Conservation (phyloP, 1,284 basidiomycete genomes). For the Cystobasidiaceae sp. region DNA sequence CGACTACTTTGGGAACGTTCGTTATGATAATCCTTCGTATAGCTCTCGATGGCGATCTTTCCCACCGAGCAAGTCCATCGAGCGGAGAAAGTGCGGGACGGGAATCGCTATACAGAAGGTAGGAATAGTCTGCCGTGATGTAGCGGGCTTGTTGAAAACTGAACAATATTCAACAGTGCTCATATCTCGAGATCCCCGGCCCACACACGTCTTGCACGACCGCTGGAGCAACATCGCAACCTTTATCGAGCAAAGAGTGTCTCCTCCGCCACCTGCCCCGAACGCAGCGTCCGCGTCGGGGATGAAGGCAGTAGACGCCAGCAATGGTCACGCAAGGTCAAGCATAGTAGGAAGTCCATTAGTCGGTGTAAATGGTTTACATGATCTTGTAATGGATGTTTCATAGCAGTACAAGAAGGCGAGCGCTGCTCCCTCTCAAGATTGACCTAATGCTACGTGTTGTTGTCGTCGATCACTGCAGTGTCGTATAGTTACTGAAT, state of each 20-base stretch:
- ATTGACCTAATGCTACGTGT: not conserved
- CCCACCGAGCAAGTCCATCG: slow-evolving; percentile 7
- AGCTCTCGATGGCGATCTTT: slow-evolving; percentile 21
- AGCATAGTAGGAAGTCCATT: too few species aligned
- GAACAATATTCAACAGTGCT: slow-evolving; percentile 9
- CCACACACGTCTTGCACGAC: slow-evolving; percentile 26
- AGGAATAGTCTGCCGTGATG: too few species aligned
- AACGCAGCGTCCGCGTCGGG: too few species aligned
- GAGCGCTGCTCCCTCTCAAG: not conserved
- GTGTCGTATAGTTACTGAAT: not conserved
- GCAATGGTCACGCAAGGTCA: too few species aligned
- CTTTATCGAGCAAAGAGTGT: not conserved
- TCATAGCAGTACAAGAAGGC: not conserved
- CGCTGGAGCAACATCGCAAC: not conserved
- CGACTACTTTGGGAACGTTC: not conserved
- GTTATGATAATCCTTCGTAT: not conserved
- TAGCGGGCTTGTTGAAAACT: too few species aligned
- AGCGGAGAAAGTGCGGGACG: not conserved
- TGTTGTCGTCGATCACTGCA: not conserved
- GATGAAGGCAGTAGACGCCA: too few species aligned
- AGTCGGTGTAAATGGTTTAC: not conserved
- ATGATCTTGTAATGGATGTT: not conserved
- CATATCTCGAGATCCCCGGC: slow-evolving; percentile 21
- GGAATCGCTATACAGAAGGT: slow-evolving; percentile 14
- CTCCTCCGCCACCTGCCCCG: too few species aligned